These are phyloP conservation scores for Plantago ovata DNA, from an alignment of 257 asterid species.

Conservation along the genomic window DNA sequence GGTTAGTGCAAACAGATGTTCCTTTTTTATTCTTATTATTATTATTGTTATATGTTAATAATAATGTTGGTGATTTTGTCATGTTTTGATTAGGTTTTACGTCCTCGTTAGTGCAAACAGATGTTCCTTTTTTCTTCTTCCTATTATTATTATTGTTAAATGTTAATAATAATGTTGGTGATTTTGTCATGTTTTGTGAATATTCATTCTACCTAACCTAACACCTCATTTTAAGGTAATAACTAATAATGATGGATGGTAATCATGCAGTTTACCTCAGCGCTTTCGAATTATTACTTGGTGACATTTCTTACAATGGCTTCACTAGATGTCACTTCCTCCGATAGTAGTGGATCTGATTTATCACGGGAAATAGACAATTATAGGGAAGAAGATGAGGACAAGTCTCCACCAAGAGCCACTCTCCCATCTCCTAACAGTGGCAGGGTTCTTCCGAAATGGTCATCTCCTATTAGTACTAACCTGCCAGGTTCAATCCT, in stretches of 20 bases:
- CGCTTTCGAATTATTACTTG: conserved; percentile 23
- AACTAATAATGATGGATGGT: not conserved
- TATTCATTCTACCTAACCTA: no score
- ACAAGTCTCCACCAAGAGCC: conserved; percentile 50
- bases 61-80: no score
- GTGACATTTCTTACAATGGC: conserved; percentile 36
- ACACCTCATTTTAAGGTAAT: no score
- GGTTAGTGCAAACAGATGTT: no score
- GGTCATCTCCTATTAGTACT: conserved; percentile 30
- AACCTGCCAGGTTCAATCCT: conserved; percentile 35
- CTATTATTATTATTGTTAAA: no score
- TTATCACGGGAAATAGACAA: conserved; percentile 71
- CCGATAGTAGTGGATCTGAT: conserved; percentile 47
- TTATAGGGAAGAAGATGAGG: conserved; percentile 40
- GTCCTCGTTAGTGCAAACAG: no score
- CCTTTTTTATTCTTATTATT: no score
- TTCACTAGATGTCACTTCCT: conserved; percentile 62
- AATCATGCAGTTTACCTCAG: conserved; percentile 35
- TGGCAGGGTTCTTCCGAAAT: conserved; percentile 41
- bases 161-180: no score
- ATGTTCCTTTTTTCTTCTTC: no score
- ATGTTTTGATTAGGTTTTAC: no score
- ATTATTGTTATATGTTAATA: no score
- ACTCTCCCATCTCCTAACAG: conserved; percentile 31
- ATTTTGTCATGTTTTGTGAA: no score